Evolutionary conservation across 495 filamentous ascomycete genomes (phyloP).

Genomic region (Pyrenula aspistea): DNA sequence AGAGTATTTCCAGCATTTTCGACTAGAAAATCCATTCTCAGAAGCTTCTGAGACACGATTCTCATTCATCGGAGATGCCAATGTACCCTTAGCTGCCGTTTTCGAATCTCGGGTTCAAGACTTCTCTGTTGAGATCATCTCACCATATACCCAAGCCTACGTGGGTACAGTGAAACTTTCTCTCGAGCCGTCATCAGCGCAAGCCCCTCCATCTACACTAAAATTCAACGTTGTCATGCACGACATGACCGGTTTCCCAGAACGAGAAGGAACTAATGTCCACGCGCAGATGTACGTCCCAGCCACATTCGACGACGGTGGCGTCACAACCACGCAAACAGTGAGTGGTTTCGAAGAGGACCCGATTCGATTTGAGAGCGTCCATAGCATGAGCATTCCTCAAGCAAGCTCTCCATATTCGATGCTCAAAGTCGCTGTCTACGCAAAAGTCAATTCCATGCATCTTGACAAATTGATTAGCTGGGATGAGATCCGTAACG

Average conservation of each 20-base stretch:
- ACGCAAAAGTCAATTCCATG: conserved; percentile 82
- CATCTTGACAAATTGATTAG: conserved; percentile 95
- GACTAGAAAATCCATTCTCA: conserved; percentile 62
- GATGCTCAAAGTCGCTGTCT: conserved; percentile 79
- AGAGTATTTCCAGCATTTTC: conserved; percentile 68
- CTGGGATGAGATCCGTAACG: conserved; percentile 96
- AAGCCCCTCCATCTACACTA: conserved; percentile 80
- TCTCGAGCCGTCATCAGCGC: conserved; percentile 85
- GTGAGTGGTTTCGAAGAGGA: conserved; percentile 91
- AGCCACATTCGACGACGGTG: conserved; percentile 82
- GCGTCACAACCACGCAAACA: conserved; percentile 87
- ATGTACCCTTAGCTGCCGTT: conserved; percentile 85
- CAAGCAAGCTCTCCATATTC: conserved; percentile 64
- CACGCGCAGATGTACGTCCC: conserved; percentile 95
- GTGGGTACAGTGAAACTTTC: conserved; percentile 84
- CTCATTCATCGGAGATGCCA: conserved; percentile 84
- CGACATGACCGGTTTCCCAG: conserved; percentile 89
- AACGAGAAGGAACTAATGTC: conserved; percentile 89
- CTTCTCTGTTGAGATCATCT: conserved; percentile 78
- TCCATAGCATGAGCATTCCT: conserved; percentile 98
- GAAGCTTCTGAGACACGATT: conserved; percentile 84
- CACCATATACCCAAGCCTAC: conserved; percentile 81
- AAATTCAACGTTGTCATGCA: conserved; percentile 99
- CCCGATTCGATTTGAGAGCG: conserved; percentile 90
- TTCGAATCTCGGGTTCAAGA: conserved; percentile 94